Percentiles rank a stretch among this genome's conserved stretches.
phyloP scores from a whole-genome alignment of 306 rosid species.

The Crotalaria pallida region DNA sequence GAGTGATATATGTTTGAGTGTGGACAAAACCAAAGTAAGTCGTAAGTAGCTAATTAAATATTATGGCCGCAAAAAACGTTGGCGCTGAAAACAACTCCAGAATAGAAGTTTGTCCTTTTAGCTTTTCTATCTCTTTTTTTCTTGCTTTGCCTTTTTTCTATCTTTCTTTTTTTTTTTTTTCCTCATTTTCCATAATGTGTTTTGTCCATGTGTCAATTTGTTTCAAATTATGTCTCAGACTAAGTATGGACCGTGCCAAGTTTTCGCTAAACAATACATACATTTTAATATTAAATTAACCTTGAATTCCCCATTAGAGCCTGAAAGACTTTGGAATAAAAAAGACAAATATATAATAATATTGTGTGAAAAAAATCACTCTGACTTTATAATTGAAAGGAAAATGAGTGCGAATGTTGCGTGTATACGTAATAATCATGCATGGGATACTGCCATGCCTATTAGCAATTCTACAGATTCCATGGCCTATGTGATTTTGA shows the following conservation, averaged over 20 bases:
- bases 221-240: background rate
- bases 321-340: background rate
- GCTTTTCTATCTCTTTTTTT: too few species aligned
- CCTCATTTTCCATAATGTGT: constrained; percentile 25
- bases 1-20: constrained; percentile 22
- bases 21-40: constrained; percentile 30
- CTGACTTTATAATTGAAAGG: constrained; percentile 13
- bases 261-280: background rate
- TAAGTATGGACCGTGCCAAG: background rate
- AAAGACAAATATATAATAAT: background rate
- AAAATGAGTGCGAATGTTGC: constrained; percentile 26
- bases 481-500: constrained; percentile 29
- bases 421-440: constrained; percentile 73
- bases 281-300: too few species aligned
- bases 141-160: background rate
- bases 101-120: constrained; percentile 37
- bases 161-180: constrained; percentile 4
- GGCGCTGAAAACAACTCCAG: constrained; percentile 38
- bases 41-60: constrained; percentile 22
- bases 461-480: constrained; percentile 33
- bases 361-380: background rate
- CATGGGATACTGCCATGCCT: constrained; percentile 60
- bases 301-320: too few species aligned
- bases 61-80: constrained; percentile 18
- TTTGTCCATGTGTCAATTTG: constrained; percentile 14